These are phyloP conservation scores for Omphalea diandra DNA, from an alignment of 441 rosid genomes.

Conservation along the genomic window DNA sequence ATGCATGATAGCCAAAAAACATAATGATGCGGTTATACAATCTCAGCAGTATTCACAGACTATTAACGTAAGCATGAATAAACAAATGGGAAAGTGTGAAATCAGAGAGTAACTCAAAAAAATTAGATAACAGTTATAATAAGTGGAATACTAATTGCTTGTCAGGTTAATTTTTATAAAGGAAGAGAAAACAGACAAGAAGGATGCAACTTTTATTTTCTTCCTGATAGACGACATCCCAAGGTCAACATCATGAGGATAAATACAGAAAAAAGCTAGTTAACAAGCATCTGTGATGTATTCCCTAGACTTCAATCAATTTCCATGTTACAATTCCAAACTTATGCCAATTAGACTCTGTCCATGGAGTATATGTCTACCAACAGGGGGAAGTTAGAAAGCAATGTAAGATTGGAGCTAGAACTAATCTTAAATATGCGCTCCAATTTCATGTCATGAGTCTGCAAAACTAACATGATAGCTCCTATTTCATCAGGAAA, in stretches of 20 bases:
- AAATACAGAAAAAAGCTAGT: not conserved
- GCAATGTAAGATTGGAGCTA: not conserved
- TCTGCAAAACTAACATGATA: not conserved
- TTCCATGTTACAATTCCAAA: constrained; percentile 1
- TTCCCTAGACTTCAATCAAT: constrained; percentile 2
- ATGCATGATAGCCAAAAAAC: not conserved
- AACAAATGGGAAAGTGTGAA: not conserved
- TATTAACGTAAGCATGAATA: not conserved
- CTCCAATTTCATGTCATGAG: not conserved
- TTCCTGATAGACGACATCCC: not conserved
- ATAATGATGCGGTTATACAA: not conserved
- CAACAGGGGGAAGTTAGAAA: not conserved
- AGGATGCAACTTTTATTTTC: not conserved
- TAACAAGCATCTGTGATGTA: not conserved
- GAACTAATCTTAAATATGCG: not conserved
- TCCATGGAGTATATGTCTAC: not conserved
- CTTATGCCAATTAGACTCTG: not conserved
- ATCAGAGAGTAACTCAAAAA: not conserved
- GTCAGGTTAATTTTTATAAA: not conserved
- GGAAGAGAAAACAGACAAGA: not conserved
- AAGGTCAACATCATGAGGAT: not conserved
- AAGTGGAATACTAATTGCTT: not conserved
- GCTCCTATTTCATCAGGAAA: not conserved
- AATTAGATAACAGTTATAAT: not conserved
- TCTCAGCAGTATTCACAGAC: not conserved